Percentiles rank a stretch among this genome's conserved stretches.
Evolutionary conservation across 1,284 basidiomycete species (phyloP).

Genomic region (Ceratobasidium sp.): DNA sequence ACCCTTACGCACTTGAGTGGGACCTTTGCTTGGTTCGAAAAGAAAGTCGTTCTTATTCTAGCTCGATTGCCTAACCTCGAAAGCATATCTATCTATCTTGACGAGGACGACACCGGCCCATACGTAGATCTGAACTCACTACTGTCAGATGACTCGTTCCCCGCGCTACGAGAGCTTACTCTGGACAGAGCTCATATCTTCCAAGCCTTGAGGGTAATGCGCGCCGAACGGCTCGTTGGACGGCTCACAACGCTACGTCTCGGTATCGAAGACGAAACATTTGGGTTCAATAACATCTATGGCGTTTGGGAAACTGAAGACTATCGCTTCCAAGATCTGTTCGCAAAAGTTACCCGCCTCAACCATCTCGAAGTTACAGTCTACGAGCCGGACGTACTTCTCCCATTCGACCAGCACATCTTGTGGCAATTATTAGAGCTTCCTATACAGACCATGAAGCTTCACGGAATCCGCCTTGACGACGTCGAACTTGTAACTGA

Average conservation of each 20-base stretch:
- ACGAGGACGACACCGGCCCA: background rate
- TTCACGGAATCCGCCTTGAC: background rate
- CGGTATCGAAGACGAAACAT: background rate
- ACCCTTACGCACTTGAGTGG: background rate
- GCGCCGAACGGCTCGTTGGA: background rate
- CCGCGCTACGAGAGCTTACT: background rate
- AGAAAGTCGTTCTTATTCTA: background rate
- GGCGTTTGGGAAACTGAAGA: background rate
- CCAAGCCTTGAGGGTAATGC: background rate
- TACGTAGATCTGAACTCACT: background rate
- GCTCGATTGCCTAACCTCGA: background rate
- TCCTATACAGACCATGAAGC: background rate
- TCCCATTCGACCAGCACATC: background rate
- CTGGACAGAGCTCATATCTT: background rate
- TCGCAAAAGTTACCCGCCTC: background rate
- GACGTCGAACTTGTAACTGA: background rate
- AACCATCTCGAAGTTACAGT: background rate
- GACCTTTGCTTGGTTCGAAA: constrained; percentile 2
- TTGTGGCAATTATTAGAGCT: background rate
- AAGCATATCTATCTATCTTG: background rate
- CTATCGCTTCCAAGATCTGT: background rate
- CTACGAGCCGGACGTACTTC: background rate
- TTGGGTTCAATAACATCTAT: constrained; percentile 8
- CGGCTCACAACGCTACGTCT: background rate
- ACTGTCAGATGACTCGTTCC: constrained; percentile 5